Conservation (phyloP, 495 filamentous ascomycete genomes). For the Sordaria brevicollis region DNA sequence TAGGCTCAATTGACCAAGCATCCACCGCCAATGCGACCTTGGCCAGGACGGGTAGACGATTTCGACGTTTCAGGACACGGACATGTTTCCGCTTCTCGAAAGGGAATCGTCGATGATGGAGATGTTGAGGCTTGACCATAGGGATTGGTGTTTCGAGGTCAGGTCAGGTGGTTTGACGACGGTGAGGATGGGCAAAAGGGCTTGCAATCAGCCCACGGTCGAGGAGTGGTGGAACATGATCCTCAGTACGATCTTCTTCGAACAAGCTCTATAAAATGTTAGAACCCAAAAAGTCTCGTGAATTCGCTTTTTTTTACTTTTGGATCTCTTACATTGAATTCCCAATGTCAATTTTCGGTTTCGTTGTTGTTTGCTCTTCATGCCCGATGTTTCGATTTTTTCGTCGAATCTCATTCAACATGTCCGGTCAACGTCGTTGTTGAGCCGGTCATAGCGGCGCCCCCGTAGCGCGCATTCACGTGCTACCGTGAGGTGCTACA, state of each 20-base stretch:
- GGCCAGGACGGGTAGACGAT: background rate
- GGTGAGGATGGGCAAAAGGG: too few relatives aligned
- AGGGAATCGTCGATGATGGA: constrained; percentile 1
- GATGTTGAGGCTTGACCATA: background rate
- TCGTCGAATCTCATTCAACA: too few relatives aligned
- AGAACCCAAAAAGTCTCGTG: too few relatives aligned
- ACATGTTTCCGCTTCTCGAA: constrained; percentile 10
- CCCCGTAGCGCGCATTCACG: background rate
- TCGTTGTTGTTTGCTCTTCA: background rate
- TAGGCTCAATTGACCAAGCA: constrained; percentile 12
- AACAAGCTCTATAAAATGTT: background rate
- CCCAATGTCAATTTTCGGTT: background rate
- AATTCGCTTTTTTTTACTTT: too few relatives aligned
- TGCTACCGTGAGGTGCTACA: background rate
- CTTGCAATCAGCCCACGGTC: background rate
- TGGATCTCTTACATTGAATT: background rate
- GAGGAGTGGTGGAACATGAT: background rate
- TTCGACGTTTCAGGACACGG: constrained; percentile 10
- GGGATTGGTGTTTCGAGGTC: background rate
- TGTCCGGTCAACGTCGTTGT: too few relatives aligned
- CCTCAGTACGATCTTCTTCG: background rate
- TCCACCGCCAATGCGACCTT: background rate
- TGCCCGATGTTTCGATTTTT: background rate
- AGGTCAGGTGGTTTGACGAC: background rate
- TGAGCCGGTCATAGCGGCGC: background rate